Evolutionary conservation across 73 alveolate genomes (phyloP), one percentile per base, ranked within the genome.

Genomic region (Tetrahymena elliotti): DNA sequence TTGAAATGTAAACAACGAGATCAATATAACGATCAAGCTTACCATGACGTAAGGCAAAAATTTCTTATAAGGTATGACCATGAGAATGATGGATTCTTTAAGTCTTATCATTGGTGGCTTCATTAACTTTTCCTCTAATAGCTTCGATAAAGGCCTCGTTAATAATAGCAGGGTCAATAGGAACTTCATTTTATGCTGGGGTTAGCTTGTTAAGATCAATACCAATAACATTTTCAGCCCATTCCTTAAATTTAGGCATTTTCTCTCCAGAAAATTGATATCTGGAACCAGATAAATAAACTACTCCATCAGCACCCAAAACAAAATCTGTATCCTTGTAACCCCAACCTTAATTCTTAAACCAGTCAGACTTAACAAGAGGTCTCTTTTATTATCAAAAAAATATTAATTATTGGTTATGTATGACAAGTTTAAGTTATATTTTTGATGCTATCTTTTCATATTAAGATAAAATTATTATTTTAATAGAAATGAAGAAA

Each of bases 321-420:
- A 94, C 96, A 93, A 97, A 98, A 41, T 98, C 95, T 34, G 99
- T 96, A 94, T 98, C 99, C 84, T 94, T 93, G 94, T 95, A 98
- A 24, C 99, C 99, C 99, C 99, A 98, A 35, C 99, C 99, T 88
- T 98, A 95, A 83, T 98, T 96, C 94, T 97, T 98, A 95, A 97
- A 96, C 97, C 97, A 96, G 27, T 94, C 96, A 47, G 93, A 88
- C 52, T 94, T 94, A 84, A 84, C 93, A 37, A 35, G 52, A 39
- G 95, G 41, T 88, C 96, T 84, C 96, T 94, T 36, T 68, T 18
- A 6, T n/a, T 15, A 68, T 3, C 20, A 18, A 47, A 47, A 47
- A 10, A 47, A 47, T 47, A 47, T 47, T 47, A 47, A 47, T 18
- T 8, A 18, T 18, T 18, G 3, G 82, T 47, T 4, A 47, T 47